phyloP scores from a whole-genome alignment of 2,329 filamentous ascomycete genomes.

The Penicillium aurantiogriseum region DNA sequence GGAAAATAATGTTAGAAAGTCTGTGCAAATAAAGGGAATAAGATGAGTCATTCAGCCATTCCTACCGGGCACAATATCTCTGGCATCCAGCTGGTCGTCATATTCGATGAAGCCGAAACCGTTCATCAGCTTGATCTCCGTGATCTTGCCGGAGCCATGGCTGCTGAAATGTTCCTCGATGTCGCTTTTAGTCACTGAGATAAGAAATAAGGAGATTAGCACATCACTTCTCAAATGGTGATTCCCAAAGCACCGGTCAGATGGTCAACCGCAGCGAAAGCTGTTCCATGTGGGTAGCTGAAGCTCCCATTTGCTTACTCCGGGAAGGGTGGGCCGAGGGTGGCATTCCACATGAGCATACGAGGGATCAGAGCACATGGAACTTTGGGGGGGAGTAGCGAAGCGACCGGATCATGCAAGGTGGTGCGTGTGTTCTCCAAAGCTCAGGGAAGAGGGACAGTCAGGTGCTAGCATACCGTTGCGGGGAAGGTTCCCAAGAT shows the following conservation, averaged over 20 bases:
- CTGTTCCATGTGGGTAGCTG: constrained; percentile 1
- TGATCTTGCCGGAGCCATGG: constrained; percentile 96
- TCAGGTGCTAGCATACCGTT: constrained; percentile 67
- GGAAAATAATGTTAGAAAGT: constrained; percentile 22
- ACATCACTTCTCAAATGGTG: neutral
- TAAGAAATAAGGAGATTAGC: constrained; percentile 7
- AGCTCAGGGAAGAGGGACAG: constrained; percentile 19
- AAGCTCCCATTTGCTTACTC: neutral
- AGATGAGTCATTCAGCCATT: constrained; percentile 33
- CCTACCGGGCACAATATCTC: constrained; percentile 96
- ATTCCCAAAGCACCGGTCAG: neutral
- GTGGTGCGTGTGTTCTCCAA: constrained; percentile 5
- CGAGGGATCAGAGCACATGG: neutral
- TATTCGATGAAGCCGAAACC: constrained; percentile 99
- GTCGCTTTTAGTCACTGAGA: constrained; percentile 88
- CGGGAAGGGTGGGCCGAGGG: neutral
- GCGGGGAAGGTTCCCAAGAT: constrained; percentile 95
- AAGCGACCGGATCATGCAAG: constrained; percentile 15
- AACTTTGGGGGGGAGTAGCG: neutral
- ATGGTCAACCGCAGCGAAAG: neutral
- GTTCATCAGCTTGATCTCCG: constrained; percentile 99
- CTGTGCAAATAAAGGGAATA: constrained; percentile 12
- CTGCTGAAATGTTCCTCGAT: constrained; percentile 93
- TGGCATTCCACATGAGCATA: neutral
- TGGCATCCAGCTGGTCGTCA: constrained; percentile 96